Base-by-base conservation (phyloP, 2,329 filamentous ascomycete genomes). In the Colletotrichum tamarilloi region DNA sequence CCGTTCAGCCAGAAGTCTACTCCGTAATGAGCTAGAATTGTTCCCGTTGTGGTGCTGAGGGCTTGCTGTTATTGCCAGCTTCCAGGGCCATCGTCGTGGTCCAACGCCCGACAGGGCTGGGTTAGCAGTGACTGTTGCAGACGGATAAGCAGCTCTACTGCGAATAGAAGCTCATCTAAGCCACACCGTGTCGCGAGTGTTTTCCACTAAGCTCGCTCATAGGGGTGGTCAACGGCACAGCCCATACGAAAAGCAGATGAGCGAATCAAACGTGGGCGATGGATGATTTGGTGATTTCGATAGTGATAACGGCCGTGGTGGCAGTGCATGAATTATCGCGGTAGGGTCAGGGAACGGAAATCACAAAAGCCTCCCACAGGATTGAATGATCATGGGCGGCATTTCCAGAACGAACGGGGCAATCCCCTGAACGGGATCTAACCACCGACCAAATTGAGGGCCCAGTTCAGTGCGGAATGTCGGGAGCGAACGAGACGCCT, bases 291-390 rank as follows among this genome's bases (percentile, higher is more conserved):
- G 22, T 73, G 53, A 28, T n/a, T 52, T 55, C 24, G 35, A 59
- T 46, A 35, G n/a, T 56, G 32, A 52, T 65, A 62, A 26, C 70
- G 32, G 59, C 26, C n/a, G 56, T 70, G 59, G 70, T 60, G 60
- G 70, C 70, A 73, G 70, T 73, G 70, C 70, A 70, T 66, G 32
- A 65, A 60, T 38, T 65, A 60, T 70, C 55, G 52, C 30, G 67
- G 70, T 62, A 70, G 35, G 70, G 42, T 38, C 60, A 70, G 67
- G 70, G 70, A 62, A 35, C 60, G 67, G 67, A 70, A 57, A 65
- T 73, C 58, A 68, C 38, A 35, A 52, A 56, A 22, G n/a, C 24
- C 53, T 22, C 30, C 46, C 60, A 59, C 59, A 30, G 38, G 52
- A 63, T 58, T 62, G 64, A 59, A 60, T 28, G 38, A 19, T 42